Evolutionary conservation across 352 stramenopile genomes (phyloP), one percentile per base, ranked within the genome.

Genomic region (Phytophthora pluvialis): DNA sequence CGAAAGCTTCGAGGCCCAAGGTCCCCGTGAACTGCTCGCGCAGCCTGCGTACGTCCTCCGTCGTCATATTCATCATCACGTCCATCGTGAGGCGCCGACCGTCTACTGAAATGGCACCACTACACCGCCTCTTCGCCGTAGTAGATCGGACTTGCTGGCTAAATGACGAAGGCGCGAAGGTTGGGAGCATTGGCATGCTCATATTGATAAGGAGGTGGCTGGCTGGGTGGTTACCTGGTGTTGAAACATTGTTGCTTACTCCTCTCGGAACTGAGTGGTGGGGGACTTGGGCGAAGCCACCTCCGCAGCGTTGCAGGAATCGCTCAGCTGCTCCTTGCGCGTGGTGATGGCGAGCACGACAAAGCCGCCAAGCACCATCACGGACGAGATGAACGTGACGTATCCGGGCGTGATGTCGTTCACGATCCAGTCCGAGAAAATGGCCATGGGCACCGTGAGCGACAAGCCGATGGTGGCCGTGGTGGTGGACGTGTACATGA

Each of bases 391-490:
- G 39, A 84, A 44, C 8, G 86, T 89, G 42, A 88, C 56, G 44
- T 59, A 67, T 10, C 60, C 75, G 13, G 89, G 88, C 12, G 67
- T 45, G 26, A 81, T 76, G 29, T 80, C 64, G 60, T 91, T 78
- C 50, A 94, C 67, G 32, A 93, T 72, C 52, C 72, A 87, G 69
- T 99, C 97, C 43, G 91, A 91, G 21, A 93, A 32, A 72, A 99
- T 98, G 10, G 97, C 97, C 55, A 99, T 81, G 28, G 97, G 97
- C 39, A 99, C 98, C 9, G 97, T 99, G 29, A 99, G 88, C 39
- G 93, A 97, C 43, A 99, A 87, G 21, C 95, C 96, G 39, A 99
- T 94, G 9, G 96, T 98, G 29, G 97, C 97, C n/a, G 98, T 93
- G 11, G 97, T 99, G 9, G 97, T 94, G 16, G 89, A 98, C 36